These are phyloP conservation scores for Bertia moriformis DNA, from an alignment of 2,329 filamentous ascomycete species.

Conservation along the genomic window DNA sequence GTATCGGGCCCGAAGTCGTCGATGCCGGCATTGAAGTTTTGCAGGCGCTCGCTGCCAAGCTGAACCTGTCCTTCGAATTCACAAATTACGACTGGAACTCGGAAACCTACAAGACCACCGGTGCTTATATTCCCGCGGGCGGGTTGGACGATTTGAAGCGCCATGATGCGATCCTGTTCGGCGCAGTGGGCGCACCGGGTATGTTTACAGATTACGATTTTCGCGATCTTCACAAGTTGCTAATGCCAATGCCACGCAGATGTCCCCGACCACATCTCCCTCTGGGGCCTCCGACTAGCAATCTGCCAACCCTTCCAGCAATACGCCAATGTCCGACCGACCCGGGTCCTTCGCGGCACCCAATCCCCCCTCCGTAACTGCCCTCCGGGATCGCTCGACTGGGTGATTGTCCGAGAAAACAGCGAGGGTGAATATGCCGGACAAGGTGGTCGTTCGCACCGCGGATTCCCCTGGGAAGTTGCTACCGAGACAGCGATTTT, in stretches of 20 bases:
- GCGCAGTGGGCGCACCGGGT: constrained; percentile 38
- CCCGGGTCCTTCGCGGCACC: constrained; percentile 34
- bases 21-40: constrained; percentile 35
- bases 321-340: constrained; percentile 43
- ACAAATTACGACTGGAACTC: constrained; percentile 53
- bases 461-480: constrained; percentile 33
- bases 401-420: constrained; percentile 43
- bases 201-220: constrained; percentile 1
- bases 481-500: constrained; percentile 40
- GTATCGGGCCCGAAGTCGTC: constrained; percentile 44
- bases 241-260: constrained; percentile 15
- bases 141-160: constrained; percentile 38
- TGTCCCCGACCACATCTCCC: constrained; percentile 40
- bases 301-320: constrained; percentile 41
- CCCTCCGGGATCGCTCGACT: constrained; percentile 31
- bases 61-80: constrained; percentile 33
- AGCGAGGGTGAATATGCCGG: constrained; percentile 42
- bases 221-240: neutral
- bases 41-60: constrained; percentile 21
- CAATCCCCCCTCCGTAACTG: constrained; percentile 28
- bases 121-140: constrained; percentile 48
- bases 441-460: constrained; percentile 38
- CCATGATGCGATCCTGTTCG: constrained; percentile 40
- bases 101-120: constrained; percentile 49
- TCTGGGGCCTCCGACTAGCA: constrained; percentile 39